Evolutionary conservation across 148 eudicot genomes (phyloP).

Genomic region (Cornus kousa): DNA sequence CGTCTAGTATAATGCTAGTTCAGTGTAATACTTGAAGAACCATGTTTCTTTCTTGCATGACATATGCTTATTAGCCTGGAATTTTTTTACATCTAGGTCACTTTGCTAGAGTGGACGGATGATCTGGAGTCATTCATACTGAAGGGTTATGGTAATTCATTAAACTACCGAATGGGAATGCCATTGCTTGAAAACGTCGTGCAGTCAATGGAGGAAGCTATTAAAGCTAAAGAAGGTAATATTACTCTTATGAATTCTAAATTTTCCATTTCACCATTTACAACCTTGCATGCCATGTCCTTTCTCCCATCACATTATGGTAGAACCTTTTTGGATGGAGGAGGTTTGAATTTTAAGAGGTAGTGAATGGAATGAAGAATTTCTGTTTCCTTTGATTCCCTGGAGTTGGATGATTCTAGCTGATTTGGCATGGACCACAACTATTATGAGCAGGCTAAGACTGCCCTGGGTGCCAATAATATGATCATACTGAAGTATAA

Average conservation of each 20-base stretch:
- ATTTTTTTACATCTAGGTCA: constrained; percentile 43
- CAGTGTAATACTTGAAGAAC: neutral
- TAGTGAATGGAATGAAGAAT: neutral
- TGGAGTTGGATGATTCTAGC: constrained; percentile 1
- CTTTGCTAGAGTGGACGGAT: constrained; percentile 91
- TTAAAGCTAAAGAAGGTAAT: constrained; percentile 76
- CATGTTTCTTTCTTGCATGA: neutral
- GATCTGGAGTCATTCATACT: constrained; percentile 79
- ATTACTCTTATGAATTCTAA: neutral
- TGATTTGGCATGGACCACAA: neutral
- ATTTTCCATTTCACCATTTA: neutral
- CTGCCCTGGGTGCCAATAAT: too few relatives aligned
- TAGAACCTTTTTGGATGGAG: neutral
- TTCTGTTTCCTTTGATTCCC: constrained; percentile 5
- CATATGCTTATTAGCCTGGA: constrained; percentile 6
- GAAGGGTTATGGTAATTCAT: constrained; percentile 88
- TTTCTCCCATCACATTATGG: neutral
- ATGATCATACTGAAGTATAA: neutral
- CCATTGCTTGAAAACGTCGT: constrained; percentile 89
- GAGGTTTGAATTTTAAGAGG: neutral
- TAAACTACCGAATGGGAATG: constrained; percentile 90
- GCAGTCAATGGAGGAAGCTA: constrained; percentile 85
- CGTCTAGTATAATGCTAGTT: neutral
- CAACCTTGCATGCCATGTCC: constrained; percentile 4
- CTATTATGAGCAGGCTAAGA: neutral